These are phyloP conservation scores for Pezicula neosporulosa DNA, from an alignment of 2,329 filamentous ascomycete genomes.

Conservation along the genomic window DNA sequence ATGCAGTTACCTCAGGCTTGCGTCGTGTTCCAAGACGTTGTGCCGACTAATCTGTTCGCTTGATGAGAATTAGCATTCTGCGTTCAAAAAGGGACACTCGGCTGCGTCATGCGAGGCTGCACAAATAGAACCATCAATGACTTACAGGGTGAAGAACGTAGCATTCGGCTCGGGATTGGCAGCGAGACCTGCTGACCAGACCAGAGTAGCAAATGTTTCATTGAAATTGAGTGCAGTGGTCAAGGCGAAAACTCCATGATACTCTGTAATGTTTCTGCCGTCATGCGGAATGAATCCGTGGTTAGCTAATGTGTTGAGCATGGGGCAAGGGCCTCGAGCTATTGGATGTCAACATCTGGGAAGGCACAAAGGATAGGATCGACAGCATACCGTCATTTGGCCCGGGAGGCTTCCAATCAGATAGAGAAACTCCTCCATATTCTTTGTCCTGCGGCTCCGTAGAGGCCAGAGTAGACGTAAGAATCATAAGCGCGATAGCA, in stretches of 20 bases:
- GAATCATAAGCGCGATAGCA: no score
- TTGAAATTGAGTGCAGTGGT: conserved; percentile 40
- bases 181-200: conserved; percentile 40
- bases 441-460: no score
- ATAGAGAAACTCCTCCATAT: conserved; percentile 1
- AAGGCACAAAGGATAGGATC: neutral
- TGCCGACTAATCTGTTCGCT: conserved; percentile 41
- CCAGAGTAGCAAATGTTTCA: conserved; percentile 31
- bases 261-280: conserved; percentile 32
- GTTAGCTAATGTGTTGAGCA: conserved; percentile 41
- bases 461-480: no score
- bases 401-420: conserved; percentile 5
- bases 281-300: conserved; percentile 39
- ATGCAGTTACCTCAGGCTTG: conserved; percentile 35
- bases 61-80: conserved; percentile 8
- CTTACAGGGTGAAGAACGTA: conserved; percentile 36
- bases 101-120: conserved; percentile 29
- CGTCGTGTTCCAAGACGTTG: conserved; percentile 47
- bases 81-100: neutral
- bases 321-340: conserved; percentile 35
- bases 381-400: conserved; percentile 7
- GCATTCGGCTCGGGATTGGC: conserved; percentile 41
- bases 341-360: conserved; percentile 1
- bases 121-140: conserved; percentile 25
- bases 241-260: conserved; percentile 34